Evolutionary conservation across 495 filamentous ascomycete genomes (phyloP), one percentile per base, ranked within the genome.

Genomic region (Xanthoparmelia taractica): DNA sequence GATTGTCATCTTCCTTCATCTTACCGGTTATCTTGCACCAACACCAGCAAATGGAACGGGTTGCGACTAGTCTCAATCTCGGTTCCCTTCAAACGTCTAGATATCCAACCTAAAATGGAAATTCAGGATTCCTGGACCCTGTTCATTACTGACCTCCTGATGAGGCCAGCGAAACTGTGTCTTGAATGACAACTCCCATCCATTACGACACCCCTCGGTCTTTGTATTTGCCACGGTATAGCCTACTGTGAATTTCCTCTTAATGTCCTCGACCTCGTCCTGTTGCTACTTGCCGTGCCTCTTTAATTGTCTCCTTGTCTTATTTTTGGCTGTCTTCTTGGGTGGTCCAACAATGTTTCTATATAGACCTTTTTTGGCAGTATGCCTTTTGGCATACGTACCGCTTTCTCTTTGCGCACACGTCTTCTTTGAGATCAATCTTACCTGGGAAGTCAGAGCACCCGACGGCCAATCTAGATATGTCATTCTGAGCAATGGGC

Each of bases 401-500:
- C 37, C 62, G 17, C 56, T 45, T 29, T 58, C 55, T 45, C 55
- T 64, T 48, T 61, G 63, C 52, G 47, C 58, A 25, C 37, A 56
- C n/a, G 62, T 67, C 40, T 43, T 60, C 8, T 67, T 65, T 40
- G 61, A 47, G 31, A 38, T 60, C 41, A 55, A 58, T 33, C 59
- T 77, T 10, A 76, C 75, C 4, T 74, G 70, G 71, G 72, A 71
- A 17, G 60, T 65, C 10, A 59, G 64, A 25, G 63, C 71, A 17
- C 75, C 74, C 5, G 71, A 75, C 67, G 75, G 75, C 52, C n/a
- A 69, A 33, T 31, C 55, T 36, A 71, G 81, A 50, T 68, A 78
- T n/a, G 71, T 83, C 3, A 79, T 87, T 12, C 76, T 84, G 12
- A 79, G 80, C 55, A 88, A 88, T 73, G 81, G 80, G 2, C 81